phyloP scores from a whole-genome alignment of 805 yeast genomes.

The Candida endomychidarum region DNA sequence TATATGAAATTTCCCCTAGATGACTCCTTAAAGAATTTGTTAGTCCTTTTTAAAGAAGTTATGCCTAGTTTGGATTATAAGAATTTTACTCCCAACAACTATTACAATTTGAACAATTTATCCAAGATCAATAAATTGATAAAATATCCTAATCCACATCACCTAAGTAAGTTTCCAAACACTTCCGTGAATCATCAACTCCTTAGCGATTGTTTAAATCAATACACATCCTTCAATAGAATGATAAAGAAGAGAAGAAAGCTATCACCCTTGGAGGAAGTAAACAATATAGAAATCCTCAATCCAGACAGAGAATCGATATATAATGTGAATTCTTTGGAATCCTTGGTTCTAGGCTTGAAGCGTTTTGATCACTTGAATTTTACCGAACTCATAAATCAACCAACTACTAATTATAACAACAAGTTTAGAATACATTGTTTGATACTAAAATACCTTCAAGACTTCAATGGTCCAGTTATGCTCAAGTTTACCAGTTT shows the following conservation, averaged over 20 bases:
- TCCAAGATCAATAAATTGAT: constrained; percentile 1
- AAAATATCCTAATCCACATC: constrained; percentile 22
- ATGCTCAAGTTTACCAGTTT: constrained; percentile 4
- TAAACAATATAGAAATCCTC: constrained; percentile 16
- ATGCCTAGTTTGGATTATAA: constrained; percentile 21
- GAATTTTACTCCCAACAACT: constrained; percentile 7
- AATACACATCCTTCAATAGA: constrained; percentile 17
- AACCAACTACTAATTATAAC: constrained; percentile 7
- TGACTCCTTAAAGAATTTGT: constrained; percentile 22
- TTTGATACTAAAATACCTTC: constrained; percentile 5
- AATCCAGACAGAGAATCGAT: constrained; percentile 15
- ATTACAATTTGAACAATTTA: constrained; percentile 20
- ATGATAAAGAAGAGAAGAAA: constrained; percentile 16
- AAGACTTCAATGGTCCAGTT: constrained; percentile 1
- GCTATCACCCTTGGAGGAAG: constrained; percentile 7
- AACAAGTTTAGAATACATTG: constrained; percentile 10
- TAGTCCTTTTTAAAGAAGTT: constrained; percentile 21
- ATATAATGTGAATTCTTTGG: constrained; percentile 21
- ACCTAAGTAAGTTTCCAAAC: constrained; percentile 13
- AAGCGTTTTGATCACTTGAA: constrained; percentile 20
- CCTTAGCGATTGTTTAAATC: constrained; percentile 13
- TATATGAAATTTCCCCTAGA: constrained; percentile 32
- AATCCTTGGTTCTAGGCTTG: constrained; percentile 18
- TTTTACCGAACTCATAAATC: constrained; percentile 5
- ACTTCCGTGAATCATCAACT: background rate